These are phyloP conservation scores for Cercospora sp. DNA, from an alignment of 2,329 filamentous ascomycete genomes.

Conservation along the genomic window DNA sequence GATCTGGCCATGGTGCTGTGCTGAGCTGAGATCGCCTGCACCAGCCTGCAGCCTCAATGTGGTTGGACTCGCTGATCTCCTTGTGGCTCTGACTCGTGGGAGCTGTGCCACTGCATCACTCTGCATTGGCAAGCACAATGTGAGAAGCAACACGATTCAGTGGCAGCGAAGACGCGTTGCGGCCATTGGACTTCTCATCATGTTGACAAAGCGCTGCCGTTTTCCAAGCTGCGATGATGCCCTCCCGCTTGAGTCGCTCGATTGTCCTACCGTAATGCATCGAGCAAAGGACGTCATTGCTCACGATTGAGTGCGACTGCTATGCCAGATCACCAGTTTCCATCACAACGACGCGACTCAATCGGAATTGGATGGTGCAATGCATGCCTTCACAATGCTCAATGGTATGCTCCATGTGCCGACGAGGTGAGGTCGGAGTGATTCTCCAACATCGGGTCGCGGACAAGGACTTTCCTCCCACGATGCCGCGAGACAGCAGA, in stretches of 20 bases:
- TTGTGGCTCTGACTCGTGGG: constrained; percentile 20
- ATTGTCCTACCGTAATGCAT: background rate
- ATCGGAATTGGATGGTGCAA: background rate
- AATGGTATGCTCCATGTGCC: background rate
- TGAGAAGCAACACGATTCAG: constrained; percentile 20
- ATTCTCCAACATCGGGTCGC: background rate
- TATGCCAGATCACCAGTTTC: background rate
- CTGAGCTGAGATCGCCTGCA: constrained; percentile 8
- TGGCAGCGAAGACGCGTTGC: background rate
- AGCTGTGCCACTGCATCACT: constrained; percentile 22
- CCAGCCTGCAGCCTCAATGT: constrained; percentile 18
- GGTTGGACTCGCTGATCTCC: constrained; percentile 19
- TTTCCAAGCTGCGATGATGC: constrained; percentile 1
- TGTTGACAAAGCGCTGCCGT: background rate
- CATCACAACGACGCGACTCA: background rate
- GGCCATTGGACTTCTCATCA: constrained; percentile 8
- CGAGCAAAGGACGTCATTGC: constrained; percentile 11
- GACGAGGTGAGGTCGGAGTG: constrained; percentile 7
- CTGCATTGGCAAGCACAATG: constrained; percentile 11
- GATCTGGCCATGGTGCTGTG: constrained; percentile 13
- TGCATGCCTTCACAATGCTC: background rate
- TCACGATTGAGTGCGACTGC: background rate
- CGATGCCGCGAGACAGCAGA: background rate
- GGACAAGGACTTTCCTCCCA: background rate
- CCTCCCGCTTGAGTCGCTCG: background rate